phyloP scores from a whole-genome alignment of 768 basidiomycete genomes.

The Lepiota brunneoincarnata region DNA sequence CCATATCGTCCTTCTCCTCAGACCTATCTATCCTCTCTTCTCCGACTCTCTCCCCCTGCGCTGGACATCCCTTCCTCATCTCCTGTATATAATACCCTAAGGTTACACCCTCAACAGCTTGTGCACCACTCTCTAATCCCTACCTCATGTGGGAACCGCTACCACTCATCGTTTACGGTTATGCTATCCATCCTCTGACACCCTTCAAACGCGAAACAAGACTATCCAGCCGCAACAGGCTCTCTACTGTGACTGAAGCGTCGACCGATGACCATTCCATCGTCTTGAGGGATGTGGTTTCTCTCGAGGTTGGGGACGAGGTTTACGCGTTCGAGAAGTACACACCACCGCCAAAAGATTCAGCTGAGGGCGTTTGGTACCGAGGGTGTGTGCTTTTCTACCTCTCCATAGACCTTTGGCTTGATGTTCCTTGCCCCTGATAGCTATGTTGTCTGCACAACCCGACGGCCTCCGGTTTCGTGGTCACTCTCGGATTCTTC shows the following conservation, averaged over 20 bases:
- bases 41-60: conserved; percentile 10
- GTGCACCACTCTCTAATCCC: not conserved
- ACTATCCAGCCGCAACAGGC: conserved; percentile 51
- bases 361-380: conserved; percentile 82
- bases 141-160: conserved; percentile 48
- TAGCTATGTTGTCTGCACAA: conserved; percentile 86
- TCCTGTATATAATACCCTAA: no score
- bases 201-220: conserved; percentile 75
- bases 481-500: conserved; percentile 53
- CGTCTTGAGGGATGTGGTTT: conserved; percentile 68
- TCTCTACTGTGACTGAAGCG: conserved; percentile 61
- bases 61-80: no score
- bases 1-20: conserved; percentile 1
- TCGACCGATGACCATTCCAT: conserved; percentile 63
- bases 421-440: conserved; percentile 4
- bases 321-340: conserved; percentile 97
- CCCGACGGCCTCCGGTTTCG: conserved; percentile 67
- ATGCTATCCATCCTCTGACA: conserved; percentile 81
- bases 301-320: conserved; percentile 93
- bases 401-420: conserved; percentile 5
- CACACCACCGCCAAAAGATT: conserved; percentile 64
- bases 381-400: conserved; percentile 68
- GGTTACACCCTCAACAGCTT: conserved; percentile 9
- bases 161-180: conserved; percentile 82
- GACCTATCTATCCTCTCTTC: not conserved